A percentile compares a stretch with the other conserved stretches of the same genome.
phyloP scores from a whole-genome alignment of 805 yeast genomes.

The Candida nemodendra region DNA sequence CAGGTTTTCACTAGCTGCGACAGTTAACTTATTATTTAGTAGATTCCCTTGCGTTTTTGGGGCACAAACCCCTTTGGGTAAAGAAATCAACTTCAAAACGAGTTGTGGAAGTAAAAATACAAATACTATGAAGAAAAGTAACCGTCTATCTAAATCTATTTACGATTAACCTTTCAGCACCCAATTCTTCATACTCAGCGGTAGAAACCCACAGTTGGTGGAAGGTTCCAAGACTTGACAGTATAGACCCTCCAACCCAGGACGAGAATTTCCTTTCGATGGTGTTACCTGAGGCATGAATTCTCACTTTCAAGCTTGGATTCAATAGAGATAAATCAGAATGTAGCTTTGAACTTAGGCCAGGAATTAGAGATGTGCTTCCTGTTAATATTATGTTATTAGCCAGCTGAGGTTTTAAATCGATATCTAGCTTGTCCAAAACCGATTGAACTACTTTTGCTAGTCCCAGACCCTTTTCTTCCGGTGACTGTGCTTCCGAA shows the following conservation, averaged over 20 bases:
- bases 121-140: background rate
- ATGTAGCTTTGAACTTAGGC: constrained; percentile 72
- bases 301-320: constrained; percentile 83
- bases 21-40: no score
- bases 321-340: constrained; percentile 65
- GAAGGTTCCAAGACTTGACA: constrained; percentile 87
- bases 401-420: constrained; percentile 79
- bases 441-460: constrained; percentile 60
- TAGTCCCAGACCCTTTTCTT: constrained; percentile 37
- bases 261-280: constrained; percentile 76
- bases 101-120: background rate
- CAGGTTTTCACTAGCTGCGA: constrained; percentile 27
- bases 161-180: constrained; percentile 72
- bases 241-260: constrained; percentile 91
- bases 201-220: constrained; percentile 94
- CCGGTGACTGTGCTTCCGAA: constrained; percentile 1
- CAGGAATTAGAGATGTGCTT: constrained; percentile 76
- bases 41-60: no score
- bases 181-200: constrained; percentile 84
- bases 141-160: constrained; percentile 70
- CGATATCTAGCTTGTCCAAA: constrained; percentile 66
- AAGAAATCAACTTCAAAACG: no score
- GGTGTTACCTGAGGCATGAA: constrained; percentile 76
- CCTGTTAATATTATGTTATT: constrained; percentile 89
- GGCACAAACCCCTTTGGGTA: no score